Evolutionary conservation across 345 rosid species (phyloP).

Genomic region (Boechera divaricarpa): DNA sequence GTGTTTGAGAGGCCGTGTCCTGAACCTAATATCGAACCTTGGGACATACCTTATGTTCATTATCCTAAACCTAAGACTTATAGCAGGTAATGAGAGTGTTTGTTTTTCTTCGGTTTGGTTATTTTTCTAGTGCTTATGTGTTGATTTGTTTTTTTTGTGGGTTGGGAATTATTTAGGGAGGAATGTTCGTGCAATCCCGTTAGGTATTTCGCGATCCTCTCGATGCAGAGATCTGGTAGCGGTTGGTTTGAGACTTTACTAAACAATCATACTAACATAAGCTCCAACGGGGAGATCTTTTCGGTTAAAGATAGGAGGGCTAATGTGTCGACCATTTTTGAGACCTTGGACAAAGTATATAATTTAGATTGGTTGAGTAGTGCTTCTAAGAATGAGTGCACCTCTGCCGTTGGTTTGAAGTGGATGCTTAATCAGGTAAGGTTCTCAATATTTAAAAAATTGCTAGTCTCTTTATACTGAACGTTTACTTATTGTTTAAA

Average conservation of each 20-base stretch:
- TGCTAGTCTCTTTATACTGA: neutral
- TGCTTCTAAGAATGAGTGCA: conserved; percentile 98
- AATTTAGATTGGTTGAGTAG: conserved; percentile 93
- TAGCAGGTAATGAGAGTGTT: conserved; percentile 58
- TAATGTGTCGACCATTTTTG: conserved; percentile 69
- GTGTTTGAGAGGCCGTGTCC: conserved; percentile 71
- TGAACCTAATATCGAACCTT: conserved; percentile 76
- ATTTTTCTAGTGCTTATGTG: neutral
- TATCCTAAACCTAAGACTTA: conserved; percentile 80
- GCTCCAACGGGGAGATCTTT: conserved; percentile 97
- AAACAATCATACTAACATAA: conserved; percentile 92
- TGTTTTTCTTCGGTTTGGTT: conserved; percentile 24
- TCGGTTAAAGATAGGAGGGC: conserved; percentile 90
- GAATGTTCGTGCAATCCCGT: conserved; percentile 94
- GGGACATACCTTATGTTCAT: conserved; percentile 94
- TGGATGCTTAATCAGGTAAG: conserved; percentile 99
- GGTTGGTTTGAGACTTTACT: conserved; percentile 99
- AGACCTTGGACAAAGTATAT: conserved; percentile 83
- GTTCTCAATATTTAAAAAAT: neutral
- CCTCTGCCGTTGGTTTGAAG: conserved; percentile 94
- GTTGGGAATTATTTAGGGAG: conserved; percentile 56
- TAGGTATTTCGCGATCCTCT: conserved; percentile 89
- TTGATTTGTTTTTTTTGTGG: conserved; percentile 5
- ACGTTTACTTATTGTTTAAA: neutral
- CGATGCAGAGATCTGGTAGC: conserved; percentile 99